Evolutionary conservation across 805 yeast species (phyloP).

Genomic region (Komagataella kurtzmanii): DNA sequence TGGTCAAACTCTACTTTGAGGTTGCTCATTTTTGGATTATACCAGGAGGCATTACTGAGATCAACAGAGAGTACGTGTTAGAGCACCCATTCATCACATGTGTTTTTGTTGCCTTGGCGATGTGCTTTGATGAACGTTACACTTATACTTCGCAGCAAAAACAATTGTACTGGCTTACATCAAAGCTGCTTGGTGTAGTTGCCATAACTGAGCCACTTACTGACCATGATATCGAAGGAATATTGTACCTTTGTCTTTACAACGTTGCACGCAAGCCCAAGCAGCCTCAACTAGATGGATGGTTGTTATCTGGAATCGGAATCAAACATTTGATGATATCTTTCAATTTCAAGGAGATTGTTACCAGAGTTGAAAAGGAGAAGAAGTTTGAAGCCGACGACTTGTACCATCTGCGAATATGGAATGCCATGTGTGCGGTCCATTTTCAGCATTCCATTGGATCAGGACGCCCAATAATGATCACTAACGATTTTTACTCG

Average conservation of each 20-base stretch:
- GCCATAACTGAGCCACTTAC: conserved; percentile 36
- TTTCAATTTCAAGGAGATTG: conserved; percentile 28
- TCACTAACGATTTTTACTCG: conserved; percentile 24
- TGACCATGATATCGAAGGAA: conserved; percentile 49
- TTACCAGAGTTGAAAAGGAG: conserved; percentile 18
- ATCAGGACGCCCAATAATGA: conserved; percentile 29
- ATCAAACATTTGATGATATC: conserved; percentile 33
- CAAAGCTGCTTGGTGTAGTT: conserved; percentile 33
- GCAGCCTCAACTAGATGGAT: conserved; percentile 37
- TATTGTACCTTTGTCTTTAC: conserved; percentile 38
- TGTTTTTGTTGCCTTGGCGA: conserved; percentile 37
- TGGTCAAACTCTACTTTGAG: conserved; percentile 33
- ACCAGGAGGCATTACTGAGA: conserved; percentile 43
- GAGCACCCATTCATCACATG: conserved; percentile 42
- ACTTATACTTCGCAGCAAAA: conserved; percentile 34
- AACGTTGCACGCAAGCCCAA: conserved; percentile 39
- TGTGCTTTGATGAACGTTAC: conserved; percentile 41
- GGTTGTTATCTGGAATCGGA: conserved; percentile 40
- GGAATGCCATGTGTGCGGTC: conserved; percentile 36
- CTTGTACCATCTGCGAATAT: conserved; percentile 38
- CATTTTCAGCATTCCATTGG: conserved; percentile 39
- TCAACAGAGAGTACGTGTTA: conserved; percentile 29
- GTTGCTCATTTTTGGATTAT: conserved; percentile 49
- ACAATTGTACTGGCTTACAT: conserved; percentile 31
- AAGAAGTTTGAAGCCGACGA: conserved; percentile 20